A percentile compares a stretch with the other conserved stretches of the same genome.
Evolutionary conservation across 75 land plant species (phyloP).

Genomic region (Pinus taeda): DNA sequence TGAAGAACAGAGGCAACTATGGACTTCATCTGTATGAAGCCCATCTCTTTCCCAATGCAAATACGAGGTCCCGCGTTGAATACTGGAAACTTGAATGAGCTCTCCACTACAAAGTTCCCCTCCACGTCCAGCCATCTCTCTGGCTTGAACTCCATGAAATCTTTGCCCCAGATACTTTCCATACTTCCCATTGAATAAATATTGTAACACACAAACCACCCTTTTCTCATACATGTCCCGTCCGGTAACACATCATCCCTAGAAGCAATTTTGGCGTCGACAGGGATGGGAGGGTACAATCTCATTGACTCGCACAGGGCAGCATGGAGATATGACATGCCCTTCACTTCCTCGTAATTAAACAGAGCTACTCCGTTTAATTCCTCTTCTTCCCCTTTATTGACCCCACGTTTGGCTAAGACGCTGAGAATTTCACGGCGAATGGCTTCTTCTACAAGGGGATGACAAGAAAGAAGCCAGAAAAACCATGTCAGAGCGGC

Average conservation of each 20-base stretch:
- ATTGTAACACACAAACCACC: not conserved
- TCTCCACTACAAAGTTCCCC: constrained; percentile 2
- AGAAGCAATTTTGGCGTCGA: not conserved
- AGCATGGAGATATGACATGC: constrained; percentile 35
- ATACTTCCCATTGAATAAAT: constrained; percentile 27
- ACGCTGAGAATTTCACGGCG: not conserved
- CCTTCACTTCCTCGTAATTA: constrained; percentile 7
- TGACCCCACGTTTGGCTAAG: not conserved
- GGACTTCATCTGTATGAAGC: constrained; percentile 25
- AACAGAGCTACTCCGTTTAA: too few relatives aligned
- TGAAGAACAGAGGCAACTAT: constrained; percentile 17
- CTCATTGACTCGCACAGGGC: constrained; percentile 39
- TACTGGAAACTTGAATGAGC: constrained; percentile 29
- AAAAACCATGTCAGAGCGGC: constrained; percentile 26
- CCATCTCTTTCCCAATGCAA: constrained; percentile 29
- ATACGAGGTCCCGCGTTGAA: constrained; percentile 26
- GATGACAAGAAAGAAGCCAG: constrained; percentile 26
- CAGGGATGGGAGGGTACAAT: constrained; percentile 41
- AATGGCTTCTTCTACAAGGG: constrained; percentile 14
- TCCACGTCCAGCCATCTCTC: constrained; percentile 49
- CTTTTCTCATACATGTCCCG: constrained; percentile 5
- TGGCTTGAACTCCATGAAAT: constrained; percentile 48
- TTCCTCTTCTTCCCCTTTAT: not conserved
- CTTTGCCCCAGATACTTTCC: constrained; percentile 48
- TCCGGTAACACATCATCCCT: constrained; percentile 11